These are phyloP conservation scores for Nemania diffusa DNA, from an alignment of 2,329 filamentous ascomycete species.

Conservation along the genomic window DNA sequence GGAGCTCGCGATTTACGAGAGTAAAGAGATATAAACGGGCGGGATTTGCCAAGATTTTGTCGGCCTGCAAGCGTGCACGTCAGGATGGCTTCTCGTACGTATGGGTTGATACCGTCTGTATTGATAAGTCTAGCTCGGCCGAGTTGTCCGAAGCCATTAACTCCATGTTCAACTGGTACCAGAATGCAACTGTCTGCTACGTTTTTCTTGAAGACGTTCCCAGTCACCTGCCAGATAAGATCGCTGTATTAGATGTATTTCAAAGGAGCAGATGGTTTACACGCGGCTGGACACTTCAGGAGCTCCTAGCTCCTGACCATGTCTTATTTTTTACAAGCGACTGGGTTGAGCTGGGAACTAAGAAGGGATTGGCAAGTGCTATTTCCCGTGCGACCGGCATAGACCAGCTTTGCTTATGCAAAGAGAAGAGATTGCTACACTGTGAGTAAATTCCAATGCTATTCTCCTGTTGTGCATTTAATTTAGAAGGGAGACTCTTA, in stretches of 20 bases:
- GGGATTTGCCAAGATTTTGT: constrained; percentile 23
- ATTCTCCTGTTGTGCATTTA: too few relatives aligned
- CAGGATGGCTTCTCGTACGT: constrained; percentile 19
- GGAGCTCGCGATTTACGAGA: constrained; percentile 16
- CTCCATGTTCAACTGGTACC: constrained; percentile 22
- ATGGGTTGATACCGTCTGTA: constrained; percentile 27
- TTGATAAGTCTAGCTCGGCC: constrained; percentile 27
- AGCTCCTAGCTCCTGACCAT: constrained; percentile 23
- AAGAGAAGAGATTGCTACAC: constrained; percentile 9
- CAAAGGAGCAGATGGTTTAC: constrained; percentile 20
- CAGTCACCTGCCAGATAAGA: not conserved
- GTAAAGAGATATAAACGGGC: constrained; percentile 2
- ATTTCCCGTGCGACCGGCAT: constrained; percentile 20
- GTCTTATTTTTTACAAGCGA: constrained; percentile 21
- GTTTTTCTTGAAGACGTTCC: constrained; percentile 20
- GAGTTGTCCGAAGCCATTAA: constrained; percentile 26
- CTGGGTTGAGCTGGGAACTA: constrained; percentile 19
- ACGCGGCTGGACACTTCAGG: constrained; percentile 22
- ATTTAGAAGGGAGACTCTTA: not conserved
- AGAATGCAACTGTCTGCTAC: constrained; percentile 22
- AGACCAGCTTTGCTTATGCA: constrained; percentile 24
- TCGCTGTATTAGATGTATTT: constrained; percentile 7
- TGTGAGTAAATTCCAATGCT: too few relatives aligned
- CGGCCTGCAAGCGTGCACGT: constrained; percentile 21
- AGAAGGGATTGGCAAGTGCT: constrained; percentile 17